These are phyloP conservation scores for Davidsoniella australis DNA, from an alignment of 2,329 filamentous ascomycete species.

Conservation along the genomic window DNA sequence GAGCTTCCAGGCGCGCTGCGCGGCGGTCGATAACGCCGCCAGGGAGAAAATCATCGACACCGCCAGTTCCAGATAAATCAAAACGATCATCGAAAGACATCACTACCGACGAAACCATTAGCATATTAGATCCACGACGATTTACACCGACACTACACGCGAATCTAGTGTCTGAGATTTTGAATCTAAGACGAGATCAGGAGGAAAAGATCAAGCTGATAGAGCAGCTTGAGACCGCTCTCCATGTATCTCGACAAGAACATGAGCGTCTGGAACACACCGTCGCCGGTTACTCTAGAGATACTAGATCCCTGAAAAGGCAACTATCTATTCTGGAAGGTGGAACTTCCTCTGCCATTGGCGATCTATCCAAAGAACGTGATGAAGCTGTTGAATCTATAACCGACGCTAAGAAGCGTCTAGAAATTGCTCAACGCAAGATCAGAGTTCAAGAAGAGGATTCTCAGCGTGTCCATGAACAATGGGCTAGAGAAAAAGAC, in stretches of 20 bases:
- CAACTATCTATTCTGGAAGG: conserved; percentile 78
- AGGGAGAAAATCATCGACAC: conserved; percentile 36
- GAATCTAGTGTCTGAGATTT: conserved; percentile 84
- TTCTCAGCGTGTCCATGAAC: conserved; percentile 54
- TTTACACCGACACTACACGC: conserved; percentile 94
- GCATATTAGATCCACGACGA: conserved; percentile 68
- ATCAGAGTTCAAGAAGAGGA: conserved; percentile 69
- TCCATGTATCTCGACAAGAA: conserved; percentile 57
- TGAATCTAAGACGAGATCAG: conserved; percentile 70
- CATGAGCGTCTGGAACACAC: conserved; percentile 52
- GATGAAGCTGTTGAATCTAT: conserved; percentile 64
- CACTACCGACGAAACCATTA: conserved; percentile 48
- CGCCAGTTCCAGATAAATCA: conserved; percentile 27
- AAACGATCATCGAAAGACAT: conserved; percentile 41
- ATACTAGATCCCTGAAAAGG: conserved; percentile 64
- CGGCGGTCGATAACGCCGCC: conserved; percentile 52
- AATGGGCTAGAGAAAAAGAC: conserved; percentile 74
- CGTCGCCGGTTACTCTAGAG: conserved; percentile 49
- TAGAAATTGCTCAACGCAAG: conserved; percentile 66
- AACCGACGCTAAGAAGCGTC: conserved; percentile 54
- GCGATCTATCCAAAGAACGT: conserved; percentile 68
- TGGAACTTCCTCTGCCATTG: conserved; percentile 69
- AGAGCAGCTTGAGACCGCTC: conserved; percentile 59
- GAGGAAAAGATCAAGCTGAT: conserved; percentile 81
- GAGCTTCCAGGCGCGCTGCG: conserved; percentile 37